Conservation (phyloP, 1,284 basidiomycete species). For the Gymnopus androsaceus region DNA sequence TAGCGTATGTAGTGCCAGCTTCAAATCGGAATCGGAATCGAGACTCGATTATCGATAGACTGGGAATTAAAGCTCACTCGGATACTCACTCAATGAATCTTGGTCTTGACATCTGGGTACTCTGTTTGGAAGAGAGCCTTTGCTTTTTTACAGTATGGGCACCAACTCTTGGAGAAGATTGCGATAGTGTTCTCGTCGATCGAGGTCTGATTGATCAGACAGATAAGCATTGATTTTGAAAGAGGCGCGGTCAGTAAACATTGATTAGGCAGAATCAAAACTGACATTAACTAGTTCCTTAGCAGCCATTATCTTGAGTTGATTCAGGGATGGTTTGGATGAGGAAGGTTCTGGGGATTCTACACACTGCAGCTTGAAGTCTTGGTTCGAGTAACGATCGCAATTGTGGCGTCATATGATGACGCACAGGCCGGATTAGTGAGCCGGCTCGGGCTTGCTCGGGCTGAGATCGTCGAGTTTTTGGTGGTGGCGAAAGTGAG, state of each 20-base stretch:
- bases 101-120: constrained; percentile 48
- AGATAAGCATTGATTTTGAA: neutral
- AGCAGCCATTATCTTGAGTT: constrained; percentile 9
- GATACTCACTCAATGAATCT: too few species aligned
- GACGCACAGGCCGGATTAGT: too few species aligned
- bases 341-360: neutral
- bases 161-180: constrained; percentile 61
- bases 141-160: constrained; percentile 50
- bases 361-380: too few species aligned
- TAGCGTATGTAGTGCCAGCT: neutral
- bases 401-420: too few species aligned
- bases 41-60: constrained; percentile 41
- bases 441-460: too few species aligned
- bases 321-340: constrained; percentile 3
- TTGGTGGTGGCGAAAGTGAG: too few species aligned
- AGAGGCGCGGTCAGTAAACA: neutral
- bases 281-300: constrained; percentile 16
- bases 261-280: neutral
- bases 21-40: constrained; percentile 32
- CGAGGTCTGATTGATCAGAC: constrained; percentile 34
- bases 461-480: too few species aligned
- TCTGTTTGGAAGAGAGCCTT: constrained; percentile 48
- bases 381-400: too few species aligned
- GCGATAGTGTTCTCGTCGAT: constrained; percentile 51
- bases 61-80: constrained; percentile 49